phyloP scores from a whole-genome alignment of 805 yeast species.

The Maudiozyma pseudohumilis region DNA sequence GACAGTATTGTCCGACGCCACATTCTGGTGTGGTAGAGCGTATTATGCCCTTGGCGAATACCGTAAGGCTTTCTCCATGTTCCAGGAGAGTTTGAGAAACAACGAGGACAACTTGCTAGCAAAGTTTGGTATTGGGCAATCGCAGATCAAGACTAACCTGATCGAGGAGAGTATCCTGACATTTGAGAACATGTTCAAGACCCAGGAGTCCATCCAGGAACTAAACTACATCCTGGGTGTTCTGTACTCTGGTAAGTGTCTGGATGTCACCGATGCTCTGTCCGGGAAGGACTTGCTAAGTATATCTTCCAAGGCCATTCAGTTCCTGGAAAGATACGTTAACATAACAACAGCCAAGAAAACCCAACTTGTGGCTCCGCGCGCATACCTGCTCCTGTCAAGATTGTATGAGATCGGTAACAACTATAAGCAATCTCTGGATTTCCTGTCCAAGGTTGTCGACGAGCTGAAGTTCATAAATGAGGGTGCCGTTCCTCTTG shows the following conservation, averaged over 20 bases:
- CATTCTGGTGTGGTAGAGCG: constrained; percentile 82
- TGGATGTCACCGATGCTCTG: constrained; percentile 13
- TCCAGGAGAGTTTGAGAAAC: constrained; percentile 58
- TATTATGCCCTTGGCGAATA: constrained; percentile 50
- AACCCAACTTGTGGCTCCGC: constrained; percentile 49
- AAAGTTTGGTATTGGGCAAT: constrained; percentile 75
- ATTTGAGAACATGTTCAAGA: constrained; percentile 62
- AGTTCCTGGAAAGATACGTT: constrained; percentile 59
- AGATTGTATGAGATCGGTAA: constrained; percentile 60
- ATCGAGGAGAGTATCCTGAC: constrained; percentile 78
- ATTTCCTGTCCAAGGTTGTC: constrained; percentile 50
- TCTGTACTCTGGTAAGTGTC: constrained; percentile 47
- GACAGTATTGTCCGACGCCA: constrained; percentile 46
- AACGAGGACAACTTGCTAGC: constrained; percentile 61
- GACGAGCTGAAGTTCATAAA: constrained; percentile 35
- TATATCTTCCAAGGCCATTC: constrained; percentile 44
- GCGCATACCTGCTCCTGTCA: constrained; percentile 62
- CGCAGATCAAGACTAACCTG: constrained; percentile 65
- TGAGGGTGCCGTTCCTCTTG: constrained; percentile 36
- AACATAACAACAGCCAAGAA: constrained; percentile 44
- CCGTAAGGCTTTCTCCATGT: constrained; percentile 60
- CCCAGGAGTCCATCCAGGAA: constrained; percentile 61
- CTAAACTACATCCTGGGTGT: constrained; percentile 68
- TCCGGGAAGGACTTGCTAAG: constrained; percentile 11
- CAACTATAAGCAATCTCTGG: constrained; percentile 51